Base-by-base conservation (phyloP, 371 early-diverging fungal genomes). In the Apophysomyces variabilis region DNA sequence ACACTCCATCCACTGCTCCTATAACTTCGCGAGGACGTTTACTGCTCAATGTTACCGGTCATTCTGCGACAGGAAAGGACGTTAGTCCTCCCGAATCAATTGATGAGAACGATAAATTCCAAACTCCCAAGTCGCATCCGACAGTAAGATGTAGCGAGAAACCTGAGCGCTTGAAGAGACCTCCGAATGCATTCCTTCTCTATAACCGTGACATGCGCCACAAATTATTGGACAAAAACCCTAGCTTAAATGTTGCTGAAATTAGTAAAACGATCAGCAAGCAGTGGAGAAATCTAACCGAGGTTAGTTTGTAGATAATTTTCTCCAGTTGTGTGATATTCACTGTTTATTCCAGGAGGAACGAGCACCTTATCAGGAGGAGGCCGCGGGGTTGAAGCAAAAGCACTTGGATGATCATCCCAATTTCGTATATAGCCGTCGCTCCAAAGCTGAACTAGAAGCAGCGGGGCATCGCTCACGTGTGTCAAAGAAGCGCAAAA, bases 161-260 rank as follows among this genome's bases (percentile, higher is more conserved):
- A 26, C 66, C 70, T 1, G 62, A 70, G 32, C 76, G 82, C 35
- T 65, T 87, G 38, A 87, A 86, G 69, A 78, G 89, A n/a, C 87
- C 90, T 13, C 87, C 87, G 50, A 89, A 89, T 66, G 88, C 89
- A 4, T 89, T 86, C 65, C 62, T 89, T 43, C 69, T 90, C 14
- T 90, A 86, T 50, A 90, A 88, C 65, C 73, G 84, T 43, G 87
- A 87, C 58, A 82, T 85, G 77, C 83, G 90, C n/a, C 85, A 80
- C 54, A 77, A 85, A 67, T 66, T 89, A 36, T 68, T 86, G 38
- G 76, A 82, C 32, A 72, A 74, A 18, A 81, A 85, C 58, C 85
- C 84, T 37, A 84, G 86, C 36, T 60, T 86, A 61, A 75, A 79
- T 0, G 85, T 86, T 9, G 81, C 87, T 14, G 87, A 87, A 69